Percentiles rank a stretch among this genome's conserved stretches.
Conservation (phyloP, 2,329 filamentous ascomycete species). For the Microsporum canis region DNA sequence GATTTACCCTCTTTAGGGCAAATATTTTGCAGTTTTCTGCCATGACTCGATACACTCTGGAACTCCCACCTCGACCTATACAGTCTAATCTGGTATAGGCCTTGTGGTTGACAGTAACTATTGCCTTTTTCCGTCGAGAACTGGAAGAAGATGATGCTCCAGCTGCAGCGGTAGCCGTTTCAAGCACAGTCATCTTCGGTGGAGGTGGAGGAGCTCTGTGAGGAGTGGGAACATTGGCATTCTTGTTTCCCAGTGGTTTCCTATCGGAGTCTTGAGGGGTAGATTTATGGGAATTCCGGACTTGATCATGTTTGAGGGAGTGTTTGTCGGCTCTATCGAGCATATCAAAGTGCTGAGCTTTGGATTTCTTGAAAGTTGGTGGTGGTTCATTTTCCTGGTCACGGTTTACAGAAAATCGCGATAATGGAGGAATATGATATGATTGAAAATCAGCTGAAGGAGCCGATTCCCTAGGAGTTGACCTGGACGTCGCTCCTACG, state of each 20-base stretch:
- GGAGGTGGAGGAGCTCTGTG: conserved; percentile 63
- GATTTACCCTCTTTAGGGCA: conserved; percentile 81
- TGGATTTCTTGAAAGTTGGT: conserved; percentile 54
- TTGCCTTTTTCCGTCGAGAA: conserved; percentile 62
- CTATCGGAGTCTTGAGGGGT: conserved; percentile 38
- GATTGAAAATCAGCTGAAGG: conserved; percentile 34
- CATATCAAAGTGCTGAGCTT: conserved; percentile 44
- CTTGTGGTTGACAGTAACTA: conserved; percentile 82
- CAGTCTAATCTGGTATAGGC: conserved; percentile 81
- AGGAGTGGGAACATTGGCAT: conserved; percentile 68
- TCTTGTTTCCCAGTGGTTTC: conserved; percentile 42
- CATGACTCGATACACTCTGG: conserved; percentile 90
- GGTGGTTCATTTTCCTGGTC: conserved; percentile 81
- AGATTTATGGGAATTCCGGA: conserved; percentile 24
- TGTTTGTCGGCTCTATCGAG: conserved; percentile 48
- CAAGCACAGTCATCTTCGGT: conserved; percentile 93
- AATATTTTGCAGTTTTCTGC: conserved; percentile 95
- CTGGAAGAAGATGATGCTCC: conserved; percentile 68
- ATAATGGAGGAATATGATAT: conserved; percentile 45
- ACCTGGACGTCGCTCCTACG: neutral
- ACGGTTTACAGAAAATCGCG: conserved; percentile 49
- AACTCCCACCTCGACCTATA: conserved; percentile 83
- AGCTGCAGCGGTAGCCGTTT: conserved; percentile 73
- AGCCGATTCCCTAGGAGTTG: neutral
- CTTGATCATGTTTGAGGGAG: conserved; percentile 36